Base-by-base conservation (phyloP, 2,329 filamentous ascomycete genomes). In the Diplodia sapinea region DNA sequence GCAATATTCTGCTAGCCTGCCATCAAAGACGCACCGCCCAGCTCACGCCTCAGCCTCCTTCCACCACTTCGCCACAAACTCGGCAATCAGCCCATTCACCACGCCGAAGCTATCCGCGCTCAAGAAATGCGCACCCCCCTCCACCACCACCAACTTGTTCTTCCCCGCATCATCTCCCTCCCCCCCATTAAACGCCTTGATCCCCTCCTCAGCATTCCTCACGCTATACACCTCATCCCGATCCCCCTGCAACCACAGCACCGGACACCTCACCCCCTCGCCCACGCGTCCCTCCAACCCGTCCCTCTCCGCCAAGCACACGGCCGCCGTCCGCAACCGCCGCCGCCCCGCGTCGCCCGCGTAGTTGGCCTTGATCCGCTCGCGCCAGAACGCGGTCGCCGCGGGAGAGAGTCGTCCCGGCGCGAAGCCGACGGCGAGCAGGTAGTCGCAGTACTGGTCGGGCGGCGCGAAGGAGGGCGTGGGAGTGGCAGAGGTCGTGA, bases 71-170 rank as follows among this genome's bases (percentile, higher is more conserved):
- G 64, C 69, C 15, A 79, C 71, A 71, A 82, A 77, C 56, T 74
- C 66, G 40, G 75, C 47, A 40, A 79, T 47, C 12, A 75, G 76
- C 23, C 71, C 70, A 67, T 80, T 76, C 2, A 86, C 81, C 67
- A 83, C 80, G 7, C 76, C 74, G 1, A 82, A 82, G 73, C 84
- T 78, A 4, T 80, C 80, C 9, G 77, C 80, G 66, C 79, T 83
- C 69, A 86, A 73, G 69, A 84, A 86, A 72, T 86, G 84, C 66
- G 81, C 76, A 1, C 83, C 84, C 6, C 78, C 82, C 29, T 84
- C 74, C 1, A 85, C 74, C 50, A 79, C 75, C 49, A 79, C 72
- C 64, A 86, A 67, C 61, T 76, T 75, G 7, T 81, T 80, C 69
- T 83, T 80, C 3, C n/a, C n/a, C n/a, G n/a, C n/a, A n/a, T n/a